Conservation (phyloP, 495 filamentous ascomycete genomes). For the Rhypophila decipiens region DNA sequence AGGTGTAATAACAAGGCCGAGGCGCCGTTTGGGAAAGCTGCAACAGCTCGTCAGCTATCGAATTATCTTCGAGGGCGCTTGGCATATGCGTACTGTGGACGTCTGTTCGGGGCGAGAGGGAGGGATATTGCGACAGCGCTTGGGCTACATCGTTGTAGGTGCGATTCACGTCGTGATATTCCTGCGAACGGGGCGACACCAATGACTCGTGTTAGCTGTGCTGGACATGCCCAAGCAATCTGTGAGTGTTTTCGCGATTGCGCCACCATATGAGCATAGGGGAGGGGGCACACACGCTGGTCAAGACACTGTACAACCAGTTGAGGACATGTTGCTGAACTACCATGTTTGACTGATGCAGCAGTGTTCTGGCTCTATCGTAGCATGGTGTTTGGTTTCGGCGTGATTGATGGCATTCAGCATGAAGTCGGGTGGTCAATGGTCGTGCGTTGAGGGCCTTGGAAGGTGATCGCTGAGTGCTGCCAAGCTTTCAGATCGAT, state of each 20-base stretch:
- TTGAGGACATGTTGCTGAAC: slow-evolving; percentile 84
- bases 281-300: slow-evolving; percentile 52
- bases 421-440: not conserved
- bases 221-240: not conserved
- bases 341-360: slow-evolving; percentile 50
- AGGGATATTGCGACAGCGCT: slow-evolving; percentile 72
- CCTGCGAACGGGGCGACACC: slow-evolving; percentile 48
- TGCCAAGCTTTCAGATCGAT: not conserved
- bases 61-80: not conserved
- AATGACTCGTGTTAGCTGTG: not conserved
- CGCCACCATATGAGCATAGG: too few relatives aligned
- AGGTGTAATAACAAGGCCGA: slow-evolving; percentile 85
- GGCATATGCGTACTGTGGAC: slow-evolving; percentile 73
- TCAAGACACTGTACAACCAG: slow-evolving; percentile 90
- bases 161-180: slow-evolving; percentile 87
- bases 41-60: not conserved
- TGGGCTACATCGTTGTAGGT: slow-evolving; percentile 88
- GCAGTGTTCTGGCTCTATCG: slow-evolving; percentile 7
- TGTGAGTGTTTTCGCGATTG: not conserved
- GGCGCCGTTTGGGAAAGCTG: slow-evolving; percentile 83
- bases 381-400: slow-evolving; percentile 6
- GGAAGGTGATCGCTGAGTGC: too few relatives aligned
- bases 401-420: not conserved
- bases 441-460: too few relatives aligned
- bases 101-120: slow-evolving; percentile 83